A percentile compares a stretch with the other conserved stretches of the same genome.
These are phyloP conservation scores for Pseudoscleropodium purum DNA, from an alignment of 225 moss, liverwort and hornwort genomes.

Conservation along the genomic window DNA sequence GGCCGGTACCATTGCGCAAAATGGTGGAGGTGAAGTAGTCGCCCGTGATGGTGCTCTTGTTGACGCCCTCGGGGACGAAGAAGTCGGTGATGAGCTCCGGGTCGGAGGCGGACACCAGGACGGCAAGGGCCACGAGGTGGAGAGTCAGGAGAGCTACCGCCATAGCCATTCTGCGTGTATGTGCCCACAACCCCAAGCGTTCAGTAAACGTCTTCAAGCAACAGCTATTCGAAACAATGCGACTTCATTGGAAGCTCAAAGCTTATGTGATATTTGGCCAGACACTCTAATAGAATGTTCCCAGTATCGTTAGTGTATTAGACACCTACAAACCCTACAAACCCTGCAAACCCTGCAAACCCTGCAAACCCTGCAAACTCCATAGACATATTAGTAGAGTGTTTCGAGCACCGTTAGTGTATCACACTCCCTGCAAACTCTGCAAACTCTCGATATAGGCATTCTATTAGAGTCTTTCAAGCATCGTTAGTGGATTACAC, in stretches of 20 bases:
- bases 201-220: background rate
- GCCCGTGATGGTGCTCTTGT: background rate
- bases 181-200: background rate
- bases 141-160: background rate
- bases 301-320: background rate
- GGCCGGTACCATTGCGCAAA: background rate
- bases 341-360: background rate
- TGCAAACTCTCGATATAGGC: background rate
- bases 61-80: background rate
- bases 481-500: background rate
- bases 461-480: background rate
- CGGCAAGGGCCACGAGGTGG: background rate
- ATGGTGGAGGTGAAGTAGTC: conserved; percentile 3
- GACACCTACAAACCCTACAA: background rate
- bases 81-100: conserved; percentile 25
- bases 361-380: background rate
- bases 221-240: background rate
- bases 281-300: background rate
- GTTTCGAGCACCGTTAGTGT: background rate
- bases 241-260: background rate
- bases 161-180: background rate
- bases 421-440: background rate
- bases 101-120: background rate
- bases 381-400: background rate
- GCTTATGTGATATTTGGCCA: background rate